Evolutionary conservation across 1,139 yeast species (phyloP).

Genomic region (Scheffersomyces segobiensis): DNA sequence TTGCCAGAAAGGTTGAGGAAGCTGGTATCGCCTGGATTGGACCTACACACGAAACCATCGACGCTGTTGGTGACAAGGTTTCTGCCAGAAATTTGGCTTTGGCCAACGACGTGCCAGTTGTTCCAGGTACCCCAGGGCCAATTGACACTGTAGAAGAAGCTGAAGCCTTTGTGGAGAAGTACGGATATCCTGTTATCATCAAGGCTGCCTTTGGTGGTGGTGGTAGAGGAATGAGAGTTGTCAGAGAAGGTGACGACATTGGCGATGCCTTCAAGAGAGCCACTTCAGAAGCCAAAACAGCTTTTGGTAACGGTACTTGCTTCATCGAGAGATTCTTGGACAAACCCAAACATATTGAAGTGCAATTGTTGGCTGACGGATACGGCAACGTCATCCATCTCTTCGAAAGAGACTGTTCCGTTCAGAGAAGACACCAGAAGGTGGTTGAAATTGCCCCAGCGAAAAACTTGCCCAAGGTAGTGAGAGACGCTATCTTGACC

Average conservation of each 20-base stretch:
- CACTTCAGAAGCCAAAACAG: conserved; percentile 87
- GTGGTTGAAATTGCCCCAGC: conserved; percentile 99
- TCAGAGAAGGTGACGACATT: conserved; percentile 92
- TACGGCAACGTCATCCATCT: conserved; percentile 94
- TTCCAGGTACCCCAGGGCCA: conserved; percentile 99
- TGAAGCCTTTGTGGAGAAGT: conserved; percentile 66
- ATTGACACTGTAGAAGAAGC: conserved; percentile 83
- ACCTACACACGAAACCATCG: conserved; percentile 85
- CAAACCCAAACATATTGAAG: conserved; percentile 97
- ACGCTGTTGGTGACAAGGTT: conserved; percentile 97
- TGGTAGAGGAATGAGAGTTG: conserved; percentile 99
- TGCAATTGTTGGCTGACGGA: conserved; percentile 90
- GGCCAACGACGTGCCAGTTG: conserved; percentile 83
- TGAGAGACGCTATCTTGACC: conserved; percentile 86
- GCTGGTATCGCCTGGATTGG: conserved; percentile 97
- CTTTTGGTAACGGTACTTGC: conserved; percentile 98
- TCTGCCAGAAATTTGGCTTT: conserved; percentile 88
- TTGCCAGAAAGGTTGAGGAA: conserved; percentile 88
- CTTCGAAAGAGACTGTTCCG: conserved; percentile 98
- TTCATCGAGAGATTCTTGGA: conserved; percentile 94
- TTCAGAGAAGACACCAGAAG: conserved; percentile 98
- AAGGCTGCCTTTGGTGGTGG: conserved; percentile 99
- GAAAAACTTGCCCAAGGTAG: conserved; percentile 74
- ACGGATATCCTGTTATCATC: conserved; percentile 95
- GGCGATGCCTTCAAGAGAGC: conserved; percentile 94